Evolutionary conservation across 73 alveolate species (phyloP).

Genomic region (Tetrahymena malaccensis): DNA sequence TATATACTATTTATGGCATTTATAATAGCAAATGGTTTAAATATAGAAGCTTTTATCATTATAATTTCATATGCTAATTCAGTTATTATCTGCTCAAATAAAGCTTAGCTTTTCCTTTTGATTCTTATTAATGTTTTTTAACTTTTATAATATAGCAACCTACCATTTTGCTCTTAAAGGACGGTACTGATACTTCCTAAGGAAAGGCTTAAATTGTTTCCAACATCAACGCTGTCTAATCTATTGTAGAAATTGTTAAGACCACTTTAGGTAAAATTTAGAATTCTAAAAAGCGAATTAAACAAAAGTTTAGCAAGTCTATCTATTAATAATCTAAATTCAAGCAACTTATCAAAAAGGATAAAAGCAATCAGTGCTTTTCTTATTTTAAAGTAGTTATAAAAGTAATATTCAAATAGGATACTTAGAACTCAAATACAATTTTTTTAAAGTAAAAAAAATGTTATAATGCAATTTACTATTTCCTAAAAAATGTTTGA

Average conservation of each 20-base stretch:
- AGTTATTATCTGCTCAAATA: neutral
- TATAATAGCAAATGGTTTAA: neutral
- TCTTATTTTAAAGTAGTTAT: no score
- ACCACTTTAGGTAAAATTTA: constrained; percentile 52
- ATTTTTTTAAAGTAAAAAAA: no score
- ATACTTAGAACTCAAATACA: no score
- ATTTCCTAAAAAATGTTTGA: no score
- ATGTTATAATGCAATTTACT: no score
- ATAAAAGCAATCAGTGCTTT: no score
- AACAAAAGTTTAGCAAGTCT: neutral
- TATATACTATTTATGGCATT: no score
- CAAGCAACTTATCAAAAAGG: neutral
- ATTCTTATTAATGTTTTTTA: neutral
- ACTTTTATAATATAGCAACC: constrained; percentile 22
- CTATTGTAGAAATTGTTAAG: constrained; percentile 81
- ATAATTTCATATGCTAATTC: neutral
- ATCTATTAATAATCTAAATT: neutral
- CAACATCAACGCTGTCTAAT: constrained; percentile 77
- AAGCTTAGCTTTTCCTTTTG: neutral
- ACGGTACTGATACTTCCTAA: constrained; percentile 68
- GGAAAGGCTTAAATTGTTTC: constrained; percentile 65
- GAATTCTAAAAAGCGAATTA: neutral
- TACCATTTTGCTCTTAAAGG: constrained; percentile 54
- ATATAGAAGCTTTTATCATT: neutral
- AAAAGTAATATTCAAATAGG: no score